Evolutionary conservation across 805 yeast genomes (phyloP).

Genomic region (Ascoidea tarda): DNA sequence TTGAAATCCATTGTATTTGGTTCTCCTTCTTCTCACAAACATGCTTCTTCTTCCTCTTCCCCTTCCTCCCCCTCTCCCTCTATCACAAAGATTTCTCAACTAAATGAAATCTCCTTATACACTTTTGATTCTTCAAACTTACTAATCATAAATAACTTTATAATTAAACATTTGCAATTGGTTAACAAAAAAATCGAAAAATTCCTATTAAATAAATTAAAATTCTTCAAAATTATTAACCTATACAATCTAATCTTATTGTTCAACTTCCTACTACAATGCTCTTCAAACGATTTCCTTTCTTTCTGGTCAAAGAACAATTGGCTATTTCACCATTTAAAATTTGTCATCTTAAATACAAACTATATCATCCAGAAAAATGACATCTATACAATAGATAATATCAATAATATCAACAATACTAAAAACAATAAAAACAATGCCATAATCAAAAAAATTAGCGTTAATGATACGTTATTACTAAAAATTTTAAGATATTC

Average conservation of each 20-base stretch:
- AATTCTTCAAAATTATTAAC: too few species aligned
- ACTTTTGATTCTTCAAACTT: not conserved
- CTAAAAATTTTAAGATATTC: not conserved
- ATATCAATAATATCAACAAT: too few species aligned
- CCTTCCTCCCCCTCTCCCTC: too few species aligned
- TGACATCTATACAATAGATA: too few species aligned
- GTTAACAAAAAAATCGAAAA: too few species aligned
- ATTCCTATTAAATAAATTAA: too few species aligned
- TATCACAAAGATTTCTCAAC: not conserved
- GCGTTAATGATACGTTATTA: not conserved
- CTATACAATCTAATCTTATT: not conserved
- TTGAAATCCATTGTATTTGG: too few species aligned
- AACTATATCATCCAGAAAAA: not conserved
- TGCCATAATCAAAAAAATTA: not conserved
- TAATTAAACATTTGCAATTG: too few species aligned
- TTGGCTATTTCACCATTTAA: not conserved
- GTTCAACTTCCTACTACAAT: not conserved
- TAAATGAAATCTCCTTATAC: not conserved
- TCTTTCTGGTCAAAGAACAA: not conserved
- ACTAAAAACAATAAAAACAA: too few species aligned
- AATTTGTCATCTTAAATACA: not conserved
- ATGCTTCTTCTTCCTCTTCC: too few species aligned
- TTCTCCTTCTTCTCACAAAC: too few species aligned
- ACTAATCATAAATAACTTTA: too few species aligned
- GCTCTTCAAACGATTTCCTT: not conserved